Evolutionary conservation across 192 early-diverging fungal species (phyloP), one percentile per base, ranked within the genome.

Genomic region (Podila horticola): DNA sequence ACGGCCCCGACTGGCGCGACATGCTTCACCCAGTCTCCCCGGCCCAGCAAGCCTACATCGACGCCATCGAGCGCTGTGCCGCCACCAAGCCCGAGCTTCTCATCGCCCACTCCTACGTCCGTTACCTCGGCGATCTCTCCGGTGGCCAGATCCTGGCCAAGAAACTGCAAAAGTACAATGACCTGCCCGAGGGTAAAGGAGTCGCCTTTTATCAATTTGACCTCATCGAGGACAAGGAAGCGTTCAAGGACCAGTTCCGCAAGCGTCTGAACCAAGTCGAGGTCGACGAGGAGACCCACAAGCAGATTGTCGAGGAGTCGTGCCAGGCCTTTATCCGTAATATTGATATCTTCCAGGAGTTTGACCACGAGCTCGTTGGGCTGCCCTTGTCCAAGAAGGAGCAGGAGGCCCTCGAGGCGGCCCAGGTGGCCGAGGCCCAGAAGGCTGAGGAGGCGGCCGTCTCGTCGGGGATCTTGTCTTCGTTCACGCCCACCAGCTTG

Each of bases 81-180:
- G 30, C 33, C 29, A 63, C 71, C 20, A 84, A 84, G 57, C 87
- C 87, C 38, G 84, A 84, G 24, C 75, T 90, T 1, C 62, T 90
- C 41, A 71, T 89, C n/a, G 86, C 89, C 55, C 88, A 90, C 51
- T 72, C 83, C 49, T 90, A 90, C 29, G 69, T 86, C 24, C 85
- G 89, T 24, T 90, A 90, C 67, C 64, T 90, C 2, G 89, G 89
- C 34, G 89, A 90, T 72, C 74, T 90, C 48, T 84, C 83, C 9
- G 88, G 89, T 58, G 89, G 89, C 20, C 87, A 88, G 49, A 86
- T 89, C 49, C 68, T 90, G 24, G 82, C 84, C 52, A 86, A 87
- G 62, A 74, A 85, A 29, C 67, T 90, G 7, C 82, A 85, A 65
- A 89, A 88, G 64, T 65, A 79, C 52, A 84, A 86, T 24, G 69